phyloP scores from a whole-genome alignment of 225 moss, liverwort and hornwort genomes.

The Marchantia paleacea region DNA sequence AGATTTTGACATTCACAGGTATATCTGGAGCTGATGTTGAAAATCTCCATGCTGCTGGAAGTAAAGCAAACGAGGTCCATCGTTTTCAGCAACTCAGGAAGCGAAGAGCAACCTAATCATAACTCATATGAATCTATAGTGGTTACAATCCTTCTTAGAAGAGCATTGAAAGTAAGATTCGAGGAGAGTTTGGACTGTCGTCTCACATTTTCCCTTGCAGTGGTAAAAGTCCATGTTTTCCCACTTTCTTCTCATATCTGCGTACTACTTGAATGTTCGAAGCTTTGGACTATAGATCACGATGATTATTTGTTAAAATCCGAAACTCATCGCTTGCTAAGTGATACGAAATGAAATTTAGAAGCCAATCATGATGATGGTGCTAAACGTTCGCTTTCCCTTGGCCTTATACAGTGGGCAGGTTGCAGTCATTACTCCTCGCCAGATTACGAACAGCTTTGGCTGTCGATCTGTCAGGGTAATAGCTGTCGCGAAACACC shows the following conservation, averaged over 20 bases:
- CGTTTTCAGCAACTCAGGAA: not conserved
- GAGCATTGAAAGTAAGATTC: not conserved
- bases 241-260: too few species aligned
- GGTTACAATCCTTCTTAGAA: not conserved
- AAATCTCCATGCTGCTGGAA: not conserved
- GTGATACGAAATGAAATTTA: too few species aligned
- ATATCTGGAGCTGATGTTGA: not conserved
- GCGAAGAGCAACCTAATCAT: too few species aligned
- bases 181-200: not conserved
- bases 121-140: too few species aligned
- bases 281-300: too few species aligned
- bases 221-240: too few species aligned
- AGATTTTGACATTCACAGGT: slow-evolving; percentile 99
- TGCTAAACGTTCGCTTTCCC: slow-evolving; percentile 19
- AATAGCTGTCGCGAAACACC: slow-evolving; percentile 93
- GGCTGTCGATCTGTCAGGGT: slow-evolving; percentile 69
- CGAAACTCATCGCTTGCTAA: too few species aligned
- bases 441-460: slow-evolving; percentile 72
- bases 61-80: not conserved
- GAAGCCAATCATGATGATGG: not conserved
- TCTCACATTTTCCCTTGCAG: too few species aligned
- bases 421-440: slow-evolving; percentile 92
- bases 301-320: too few species aligned
- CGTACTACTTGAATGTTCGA: too few species aligned
- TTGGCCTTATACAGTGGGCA: slow-evolving; percentile 63